Base-by-base conservation (phyloP, 495 filamentous ascomycete species). In the Bombardia bombarda region DNA sequence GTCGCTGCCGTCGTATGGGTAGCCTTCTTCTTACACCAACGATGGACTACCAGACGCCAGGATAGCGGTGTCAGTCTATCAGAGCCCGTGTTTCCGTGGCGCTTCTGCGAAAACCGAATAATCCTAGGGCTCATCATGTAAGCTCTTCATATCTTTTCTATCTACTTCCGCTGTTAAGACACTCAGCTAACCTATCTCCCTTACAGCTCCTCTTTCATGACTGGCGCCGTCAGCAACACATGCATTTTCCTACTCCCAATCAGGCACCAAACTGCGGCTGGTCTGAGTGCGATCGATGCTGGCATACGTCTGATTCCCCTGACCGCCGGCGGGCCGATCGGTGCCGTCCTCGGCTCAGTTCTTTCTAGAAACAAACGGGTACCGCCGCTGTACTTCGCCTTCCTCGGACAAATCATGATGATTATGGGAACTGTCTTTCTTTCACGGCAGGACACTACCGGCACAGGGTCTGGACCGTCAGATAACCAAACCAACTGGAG, bases 221-320 rank as follows among this genome's bases (percentile, higher is more conserved):
- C 26, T 14, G 50, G 43, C 7, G 36, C 45, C 0, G 31, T 42
- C 1, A 34, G 68, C 18, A 9, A 9, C 20, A 50, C 64, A 7
- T 42, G 56, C 45, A 53, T 72, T 2, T 66, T 73, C 6, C 65
- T 66, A 24, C 47, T 79, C 4, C 71, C 74, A 0, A 57, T 72
- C 30, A 60, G 69, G 40, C 70, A 72, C 26, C 66, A 76, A 37
- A 42, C 72, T 6, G 65, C 73, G 2, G 51, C 70, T 21, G 55
- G 50, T 1, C 41, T 54, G 40, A 60, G 48, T 41, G 38, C 58
- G 1, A 28, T 63, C 1, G 48, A 55, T 0, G 66, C 76, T 1
- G 77, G 73, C 8, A 44, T 78, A 7, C 50, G 38, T 26, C 17
- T 40, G 2, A 19, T 40, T 9, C 38, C 38, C 3, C 2, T 34